Base-by-base conservation (phyloP, 2,329 filamentous ascomycete species). In the Parascedosporium putredinis region DNA sequence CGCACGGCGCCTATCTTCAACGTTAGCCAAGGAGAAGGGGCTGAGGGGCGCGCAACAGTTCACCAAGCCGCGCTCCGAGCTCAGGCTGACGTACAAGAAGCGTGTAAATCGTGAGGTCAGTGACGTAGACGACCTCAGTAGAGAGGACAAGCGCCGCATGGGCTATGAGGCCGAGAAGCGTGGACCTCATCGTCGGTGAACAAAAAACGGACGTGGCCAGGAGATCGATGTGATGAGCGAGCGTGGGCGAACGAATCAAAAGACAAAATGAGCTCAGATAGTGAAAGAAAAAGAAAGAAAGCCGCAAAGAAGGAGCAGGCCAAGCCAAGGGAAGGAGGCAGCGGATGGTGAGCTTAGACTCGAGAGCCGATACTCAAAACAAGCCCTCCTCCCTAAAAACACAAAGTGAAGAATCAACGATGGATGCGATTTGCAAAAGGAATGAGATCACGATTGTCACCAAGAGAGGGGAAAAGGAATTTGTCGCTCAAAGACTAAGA, bases 1-100 rank as follows among this genome's bases (percentile, higher is more conserved):
- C 75, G 57, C 75, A 79, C 22, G 73, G 72, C 34, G 74, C 74
- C 71, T 78, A 52, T 6, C 20, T 2, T 12, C 38, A 18, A 10
- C 7, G 1, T 23, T 42, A 20, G 16, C 16, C 5, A 42, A 9
- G n/a, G 16, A 31, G n/a, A 48, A 14, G 14, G 16, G 27, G 24
- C 36, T 20, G 40, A 22, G 33, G 9, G 18, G 36, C 18, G 22
- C 43, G 33, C 5, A 9, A 34, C 29, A 7, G 42, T 3, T 31
- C 12, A 10, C 31, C 23, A 2, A 18, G n/a, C 6, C 20, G 14
- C 10, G 42, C 6, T 16, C 7, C 6, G 27, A 31, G 12, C 12
- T 7, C 7, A 12, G 7, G 12, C 27, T 9, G 34, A 51, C 63
- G 16, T 63, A 72, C 69, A 57, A 74, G 57, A 6, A 64, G 55